Percentiles rank a stretch among this genome's conserved stretches.
Conservation (phyloP, 176 grass and related monocot genomes). For the Aegilops sharonensis region DNA sequence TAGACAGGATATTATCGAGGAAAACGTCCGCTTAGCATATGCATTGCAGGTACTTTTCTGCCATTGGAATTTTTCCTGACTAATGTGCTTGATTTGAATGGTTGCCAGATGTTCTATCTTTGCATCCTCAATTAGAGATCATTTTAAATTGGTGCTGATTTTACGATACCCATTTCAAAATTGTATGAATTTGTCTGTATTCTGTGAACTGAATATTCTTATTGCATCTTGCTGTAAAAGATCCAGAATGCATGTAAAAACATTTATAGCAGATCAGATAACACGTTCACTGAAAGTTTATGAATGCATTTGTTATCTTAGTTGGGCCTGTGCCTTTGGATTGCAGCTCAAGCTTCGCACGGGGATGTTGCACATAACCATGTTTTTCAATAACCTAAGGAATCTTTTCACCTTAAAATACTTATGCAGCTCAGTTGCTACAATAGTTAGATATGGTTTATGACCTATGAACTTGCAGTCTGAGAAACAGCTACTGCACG, state of each 20-base stretch:
- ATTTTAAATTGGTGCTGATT: neutral
- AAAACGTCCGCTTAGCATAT: constrained; percentile 82
- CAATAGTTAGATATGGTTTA: neutral
- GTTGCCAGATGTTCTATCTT: constrained; percentile 4
- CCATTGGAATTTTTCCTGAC: neutral
- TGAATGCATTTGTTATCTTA: constrained; percentile 11
- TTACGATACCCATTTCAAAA: constrained; percentile 4
- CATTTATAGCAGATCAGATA: neutral
- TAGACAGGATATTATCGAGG: constrained; percentile 93
- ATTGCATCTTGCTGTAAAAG: neutral
- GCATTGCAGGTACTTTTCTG: constrained; percentile 67
- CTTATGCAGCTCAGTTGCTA: neutral
- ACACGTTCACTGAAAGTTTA: neutral
- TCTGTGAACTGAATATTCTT: constrained; percentile 16
- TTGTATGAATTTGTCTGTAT: neutral
- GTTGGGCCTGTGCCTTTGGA: constrained; percentile 10
- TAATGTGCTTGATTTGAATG: neutral
- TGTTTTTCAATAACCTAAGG: neutral
- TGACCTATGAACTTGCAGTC: neutral
- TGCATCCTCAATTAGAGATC: neutral
- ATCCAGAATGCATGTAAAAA: neutral
- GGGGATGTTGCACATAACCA: neutral
- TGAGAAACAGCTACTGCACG: constrained; percentile 9
- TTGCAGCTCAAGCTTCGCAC: neutral
- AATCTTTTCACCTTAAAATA: neutral